These are phyloP conservation scores for Eimeria acervulina DNA, from an alignment of 169 alveolate species.

Conservation along the genomic window DNA sequence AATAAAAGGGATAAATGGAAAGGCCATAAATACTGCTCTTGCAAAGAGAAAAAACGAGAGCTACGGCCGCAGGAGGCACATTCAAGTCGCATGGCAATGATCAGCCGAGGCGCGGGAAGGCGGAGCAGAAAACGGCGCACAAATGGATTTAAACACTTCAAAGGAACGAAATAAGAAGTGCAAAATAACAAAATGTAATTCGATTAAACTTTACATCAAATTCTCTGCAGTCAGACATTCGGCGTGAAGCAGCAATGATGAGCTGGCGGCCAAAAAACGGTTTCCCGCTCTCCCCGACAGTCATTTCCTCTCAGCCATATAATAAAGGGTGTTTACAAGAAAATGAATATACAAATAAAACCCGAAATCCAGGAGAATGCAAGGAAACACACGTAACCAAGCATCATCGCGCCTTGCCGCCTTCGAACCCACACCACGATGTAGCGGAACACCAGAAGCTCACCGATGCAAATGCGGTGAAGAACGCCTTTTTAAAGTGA, in stretches of 20 bases:
- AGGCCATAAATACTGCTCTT: not conserved
- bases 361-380: not conserved
- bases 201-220: not conserved
- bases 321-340: not conserved
- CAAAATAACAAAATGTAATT: not conserved
- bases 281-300: not conserved
- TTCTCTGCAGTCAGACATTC: slow-evolving; percentile 1
- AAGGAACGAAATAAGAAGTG: not conserved
- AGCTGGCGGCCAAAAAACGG: slow-evolving; percentile 2
- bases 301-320: not conserved
- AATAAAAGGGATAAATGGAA: not conserved
- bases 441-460: slow-evolving; percentile 3
- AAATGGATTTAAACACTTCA: not conserved
- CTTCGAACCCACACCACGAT: slow-evolving; percentile 53
- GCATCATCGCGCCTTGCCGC: slow-evolving; percentile 62
- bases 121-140: not conserved
- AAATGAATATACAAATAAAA: not conserved
- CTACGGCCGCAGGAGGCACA: not conserved
- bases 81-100: not conserved
- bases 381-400: not conserved
- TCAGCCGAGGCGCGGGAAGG: not conserved
- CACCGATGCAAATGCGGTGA: not conserved
- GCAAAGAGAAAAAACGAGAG: not conserved
- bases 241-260: slow-evolving; percentile 13
- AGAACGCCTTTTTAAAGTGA: not conserved